Evolutionary conservation across 2,329 filamentous ascomycete species (phyloP), one percentile per base, ranked within the genome.

Genomic region (Fusarium circinatum): DNA sequence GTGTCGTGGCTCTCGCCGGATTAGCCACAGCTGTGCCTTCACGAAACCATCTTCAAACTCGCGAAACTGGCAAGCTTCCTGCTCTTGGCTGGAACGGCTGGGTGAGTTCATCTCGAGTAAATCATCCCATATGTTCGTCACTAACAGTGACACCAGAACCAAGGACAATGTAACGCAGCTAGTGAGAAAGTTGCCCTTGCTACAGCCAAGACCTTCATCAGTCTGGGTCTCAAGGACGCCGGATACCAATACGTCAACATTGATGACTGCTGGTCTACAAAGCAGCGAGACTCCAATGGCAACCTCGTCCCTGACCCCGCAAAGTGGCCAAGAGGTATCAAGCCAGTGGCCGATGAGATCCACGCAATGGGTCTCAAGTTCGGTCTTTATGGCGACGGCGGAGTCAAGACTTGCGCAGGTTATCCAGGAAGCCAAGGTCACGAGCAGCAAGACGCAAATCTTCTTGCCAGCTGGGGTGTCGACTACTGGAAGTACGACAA

Each of bases 401-500:
- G 67, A 24, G 42, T 32, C 6, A 70, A 70, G 66, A 70, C 67
- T 14, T 70, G 67, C 3, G 67, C 66, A 20, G 65, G 67, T 4
- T 70, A 60, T 32, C 67, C 67, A 22, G 67, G 67, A 41, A 70
- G 65, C 17, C 47, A 70, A 48, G 67, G 59, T 6, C 58, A 70
- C 15, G 67, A 70, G 36, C 44, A 70, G 54, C 56, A 70, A 47
- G 67, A 70, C 6, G 67, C 60, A 8, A 28, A 70, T 10, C 42
- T 70, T 11, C 58, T 70, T 28, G 67, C 67, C 11, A 70, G 65
- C 42, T 70, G 67, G 67, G 66, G 66, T 22, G 60, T 70, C 26
- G 66, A 70, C 48, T 70, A 65, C 22, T 70, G 65, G 59, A 70
- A 70, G 41, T 70, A 70, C 26, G 67, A 70, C 52, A 70, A 70